These are phyloP conservation scores for Leccinum subrobustum DNA, from an alignment of 1,284 basidiomycete species.

Conservation along the genomic window DNA sequence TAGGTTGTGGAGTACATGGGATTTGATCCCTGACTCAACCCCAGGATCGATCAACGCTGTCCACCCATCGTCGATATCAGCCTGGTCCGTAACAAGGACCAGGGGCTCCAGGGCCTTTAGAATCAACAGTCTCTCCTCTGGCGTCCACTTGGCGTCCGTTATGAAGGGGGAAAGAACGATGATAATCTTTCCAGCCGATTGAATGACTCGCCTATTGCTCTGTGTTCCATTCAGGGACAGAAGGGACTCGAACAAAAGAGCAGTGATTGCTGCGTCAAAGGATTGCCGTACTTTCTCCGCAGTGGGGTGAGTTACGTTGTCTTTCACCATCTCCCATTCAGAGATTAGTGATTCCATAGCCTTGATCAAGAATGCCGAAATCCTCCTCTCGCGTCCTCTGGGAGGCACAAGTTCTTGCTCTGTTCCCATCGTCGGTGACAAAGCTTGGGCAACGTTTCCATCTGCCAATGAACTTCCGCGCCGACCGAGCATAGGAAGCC, in stretches of 20 bases:
- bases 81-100: slow-evolving; percentile 33
- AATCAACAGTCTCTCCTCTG: slow-evolving; percentile 59
- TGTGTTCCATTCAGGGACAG: slow-evolving; percentile 63
- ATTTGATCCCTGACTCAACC: slow-evolving; percentile 63
- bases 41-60: slow-evolving; percentile 63
- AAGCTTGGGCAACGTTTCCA: slow-evolving; percentile 3
- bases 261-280: slow-evolving; percentile 66
- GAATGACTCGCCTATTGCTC: slow-evolving; percentile 57
- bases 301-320: slow-evolving; percentile 40
- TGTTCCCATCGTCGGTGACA: slow-evolving; percentile 5
- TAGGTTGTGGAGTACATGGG: slow-evolving; percentile 45
- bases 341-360: slow-evolving; percentile 49
- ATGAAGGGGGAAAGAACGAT: slow-evolving; percentile 43
- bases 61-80: slow-evolving; percentile 40
- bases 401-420: slow-evolving; percentile 42
- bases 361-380: slow-evolving; percentile 64
- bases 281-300: slow-evolving; percentile 63
- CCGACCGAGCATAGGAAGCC: slow-evolving; percentile 47
- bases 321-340: slow-evolving; percentile 48
- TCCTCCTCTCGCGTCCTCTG: slow-evolving; percentile 56
- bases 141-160: slow-evolving; percentile 50
- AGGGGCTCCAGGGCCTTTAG: slow-evolving; percentile 67
- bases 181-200: slow-evolving; percentile 59
- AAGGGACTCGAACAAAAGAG: slow-evolving; percentile 67
- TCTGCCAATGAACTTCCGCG: not conserved